Percentiles rank a stretch among this genome's conserved stretches.
These are phyloP conservation scores for Cubamyces sp. DNA, from an alignment of 768 basidiomycete genomes.

Conservation along the genomic window DNA sequence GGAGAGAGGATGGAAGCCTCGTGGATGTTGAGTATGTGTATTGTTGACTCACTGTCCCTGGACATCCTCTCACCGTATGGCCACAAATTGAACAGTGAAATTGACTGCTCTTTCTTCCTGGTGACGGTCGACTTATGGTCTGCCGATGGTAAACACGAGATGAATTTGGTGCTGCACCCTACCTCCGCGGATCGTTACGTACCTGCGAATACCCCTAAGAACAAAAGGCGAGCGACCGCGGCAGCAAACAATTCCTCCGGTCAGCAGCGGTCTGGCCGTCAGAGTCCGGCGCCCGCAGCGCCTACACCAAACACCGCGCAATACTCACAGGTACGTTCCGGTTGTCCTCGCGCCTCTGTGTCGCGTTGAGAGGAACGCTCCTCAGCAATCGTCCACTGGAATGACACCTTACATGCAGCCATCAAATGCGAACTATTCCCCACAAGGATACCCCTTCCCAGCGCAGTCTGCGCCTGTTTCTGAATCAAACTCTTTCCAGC, in stretches of 20 bases:
- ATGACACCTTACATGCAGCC: conserved; percentile 47
- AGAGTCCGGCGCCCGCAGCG: conserved; percentile 25
- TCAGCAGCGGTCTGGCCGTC: conserved; percentile 26
- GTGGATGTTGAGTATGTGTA: conserved; percentile 76
- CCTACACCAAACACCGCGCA: conserved; percentile 20
- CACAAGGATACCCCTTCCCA: conserved; percentile 49
- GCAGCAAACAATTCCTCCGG: conserved; percentile 24
- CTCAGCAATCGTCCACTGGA: conserved; percentile 30
- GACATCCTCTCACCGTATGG: conserved; percentile 11
- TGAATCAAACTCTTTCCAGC: conserved; percentile 47
- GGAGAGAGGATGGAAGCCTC: conserved; percentile 63
- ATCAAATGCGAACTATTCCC: conserved; percentile 44
- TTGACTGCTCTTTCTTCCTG: conserved; percentile 87
- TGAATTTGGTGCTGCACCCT: conserved; percentile 89
- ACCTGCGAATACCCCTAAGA: conserved; percentile 45
- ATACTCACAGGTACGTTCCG: conserved; percentile 31
- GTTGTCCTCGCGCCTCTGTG: conserved; percentile 5
- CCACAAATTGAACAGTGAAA: conserved; percentile 52
- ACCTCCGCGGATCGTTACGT: conserved; percentile 77
- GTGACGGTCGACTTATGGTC: conserved; percentile 95
- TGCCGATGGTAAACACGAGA: conserved; percentile 76
- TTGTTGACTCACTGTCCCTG: background rate
- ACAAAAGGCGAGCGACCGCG: conserved; percentile 31
- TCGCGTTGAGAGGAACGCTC: conserved; percentile 19
- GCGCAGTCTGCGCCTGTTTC: conserved; percentile 44